These are phyloP conservation scores for Kwoniella sp. DNA, from an alignment of 768 basidiomycete species.

Conservation along the genomic window DNA sequence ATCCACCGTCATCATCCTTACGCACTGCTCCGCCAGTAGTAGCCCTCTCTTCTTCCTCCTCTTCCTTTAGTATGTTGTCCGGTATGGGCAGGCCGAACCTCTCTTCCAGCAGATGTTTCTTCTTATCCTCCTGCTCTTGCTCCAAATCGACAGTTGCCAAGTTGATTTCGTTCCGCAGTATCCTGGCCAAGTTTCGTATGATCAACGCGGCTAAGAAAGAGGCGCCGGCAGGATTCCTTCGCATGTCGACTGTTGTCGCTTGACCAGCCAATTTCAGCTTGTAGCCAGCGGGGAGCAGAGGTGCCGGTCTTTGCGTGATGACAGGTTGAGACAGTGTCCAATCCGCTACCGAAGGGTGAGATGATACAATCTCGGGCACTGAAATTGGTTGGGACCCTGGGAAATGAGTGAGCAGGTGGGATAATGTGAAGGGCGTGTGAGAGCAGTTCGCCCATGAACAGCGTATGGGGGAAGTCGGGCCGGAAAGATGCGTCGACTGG, in stretches of 20 bases:
- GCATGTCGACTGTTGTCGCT: constrained; percentile 63
- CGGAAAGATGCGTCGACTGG: constrained; percentile 62
- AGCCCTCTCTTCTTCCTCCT: constrained; percentile 57
- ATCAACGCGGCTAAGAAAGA: constrained; percentile 75
- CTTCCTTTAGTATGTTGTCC: constrained; percentile 67
- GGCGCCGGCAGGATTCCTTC: constrained; percentile 61
- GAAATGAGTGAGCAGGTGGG: constrained; percentile 67
- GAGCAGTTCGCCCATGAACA: constrained; percentile 20
- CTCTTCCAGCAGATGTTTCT: constrained; percentile 64
- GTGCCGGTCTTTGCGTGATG: constrained; percentile 68
- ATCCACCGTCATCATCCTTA: constrained; percentile 9
- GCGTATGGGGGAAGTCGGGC: constrained; percentile 60
- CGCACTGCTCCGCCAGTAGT: constrained; percentile 10
- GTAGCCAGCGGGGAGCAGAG: constrained; percentile 69
- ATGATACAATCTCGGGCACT: constrained; percentile 30
- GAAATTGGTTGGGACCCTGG: constrained; percentile 59
- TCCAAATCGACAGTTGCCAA: constrained; percentile 15
- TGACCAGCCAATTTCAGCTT: constrained; percentile 61
- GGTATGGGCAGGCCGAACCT: constrained; percentile 84
- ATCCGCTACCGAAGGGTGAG: constrained; percentile 32
- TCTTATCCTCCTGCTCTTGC: constrained; percentile 22
- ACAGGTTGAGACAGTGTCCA: constrained; percentile 16
- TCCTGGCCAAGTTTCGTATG: constrained; percentile 79
- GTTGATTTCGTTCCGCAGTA: constrained; percentile 60
- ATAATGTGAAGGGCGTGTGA: constrained; percentile 59